Evolutionary conservation across 2,329 filamentous ascomycete species (phyloP).

Genomic region (Colletotrichum theobromicola): DNA sequence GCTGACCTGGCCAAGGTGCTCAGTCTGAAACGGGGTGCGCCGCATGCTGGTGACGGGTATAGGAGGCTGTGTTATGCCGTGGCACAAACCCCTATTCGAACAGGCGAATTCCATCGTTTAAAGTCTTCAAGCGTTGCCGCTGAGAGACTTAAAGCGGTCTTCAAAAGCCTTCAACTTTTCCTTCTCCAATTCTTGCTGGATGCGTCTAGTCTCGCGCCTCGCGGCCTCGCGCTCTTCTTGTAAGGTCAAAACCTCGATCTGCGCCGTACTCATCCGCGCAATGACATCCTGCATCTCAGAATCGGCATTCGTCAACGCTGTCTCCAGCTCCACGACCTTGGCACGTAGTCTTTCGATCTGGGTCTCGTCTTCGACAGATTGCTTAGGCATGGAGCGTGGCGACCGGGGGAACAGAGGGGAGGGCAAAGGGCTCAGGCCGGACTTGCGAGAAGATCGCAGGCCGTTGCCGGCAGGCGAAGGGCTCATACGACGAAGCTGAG

Average conservation of each 20-base stretch:
- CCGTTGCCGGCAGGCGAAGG: conserved; percentile 35
- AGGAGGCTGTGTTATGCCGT: conserved; percentile 8
- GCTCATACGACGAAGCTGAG: conserved; percentile 78
- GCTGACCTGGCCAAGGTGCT: conserved; percentile 3
- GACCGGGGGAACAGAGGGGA: conserved; percentile 47
- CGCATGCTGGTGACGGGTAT: conserved; percentile 13
- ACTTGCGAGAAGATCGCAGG: conserved; percentile 34
- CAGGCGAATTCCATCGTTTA: neutral
- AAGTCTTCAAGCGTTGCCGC: conserved; percentile 24
- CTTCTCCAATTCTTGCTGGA: conserved; percentile 70
- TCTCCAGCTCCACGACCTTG: conserved; percentile 84
- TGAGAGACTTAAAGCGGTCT: conserved; percentile 40
- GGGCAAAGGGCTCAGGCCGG: conserved; percentile 38
- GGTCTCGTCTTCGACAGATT: conserved; percentile 73
- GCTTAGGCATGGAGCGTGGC: conserved; percentile 59
- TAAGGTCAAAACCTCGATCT: conserved; percentile 83
- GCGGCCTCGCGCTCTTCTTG: conserved; percentile 79
- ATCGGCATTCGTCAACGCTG: conserved; percentile 64
- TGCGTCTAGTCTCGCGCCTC: conserved; percentile 70
- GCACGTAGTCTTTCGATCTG: conserved; percentile 78
- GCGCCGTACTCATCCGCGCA: conserved; percentile 77
- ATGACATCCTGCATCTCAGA: conserved; percentile 85
- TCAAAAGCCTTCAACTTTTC: conserved; percentile 63
- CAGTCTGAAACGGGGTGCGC: conserved; percentile 15
- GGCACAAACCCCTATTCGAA: conserved; percentile 9